Evolutionary conservation across 208 protist species (phyloP).

Genomic region (Leishmania aethiopica): DNA sequence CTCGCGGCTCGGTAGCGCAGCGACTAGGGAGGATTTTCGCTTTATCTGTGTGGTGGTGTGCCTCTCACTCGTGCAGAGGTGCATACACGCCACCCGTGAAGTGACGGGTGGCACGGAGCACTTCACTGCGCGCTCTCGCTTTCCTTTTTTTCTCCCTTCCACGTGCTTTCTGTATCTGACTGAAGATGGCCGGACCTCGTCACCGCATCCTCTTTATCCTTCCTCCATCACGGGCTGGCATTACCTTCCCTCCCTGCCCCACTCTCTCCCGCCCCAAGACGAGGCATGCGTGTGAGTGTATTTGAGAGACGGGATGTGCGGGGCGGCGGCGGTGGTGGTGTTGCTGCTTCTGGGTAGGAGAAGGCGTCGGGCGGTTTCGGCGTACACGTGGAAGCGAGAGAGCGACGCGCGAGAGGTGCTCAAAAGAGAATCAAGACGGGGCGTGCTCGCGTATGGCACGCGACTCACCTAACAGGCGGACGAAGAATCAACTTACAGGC

Average conservation of each 20-base stretch:
- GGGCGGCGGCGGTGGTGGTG: not conserved
- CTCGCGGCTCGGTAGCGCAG: not conserved
- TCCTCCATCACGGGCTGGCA: not conserved
- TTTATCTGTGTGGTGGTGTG: not conserved
- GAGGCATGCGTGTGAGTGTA: not conserved
- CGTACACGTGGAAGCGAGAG: not conserved
- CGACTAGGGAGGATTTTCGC: not conserved
- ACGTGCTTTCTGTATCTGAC: not conserved
- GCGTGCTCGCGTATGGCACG: not conserved
- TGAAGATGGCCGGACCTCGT: not conserved
- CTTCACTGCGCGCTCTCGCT: not conserved
- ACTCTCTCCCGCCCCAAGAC: not conserved
- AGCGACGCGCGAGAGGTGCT: not conserved
- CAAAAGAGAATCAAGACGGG: not conserved
- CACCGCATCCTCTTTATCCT: not conserved
- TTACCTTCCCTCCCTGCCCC: too few species aligned
- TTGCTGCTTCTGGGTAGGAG: not conserved
- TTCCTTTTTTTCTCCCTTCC: not conserved
- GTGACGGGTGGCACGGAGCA: not conserved
- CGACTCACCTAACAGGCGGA: not conserved
- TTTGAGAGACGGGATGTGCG: not conserved
- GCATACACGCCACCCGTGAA: not conserved
- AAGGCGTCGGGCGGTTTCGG: not conserved
- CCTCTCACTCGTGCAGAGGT: not conserved
- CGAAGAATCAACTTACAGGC: not conserved